A percentile compares a stretch with the other conserved stretches of the same genome.
Conservation (phyloP, 495 filamentous ascomycete genomes). For the Niebla homalea region DNA sequence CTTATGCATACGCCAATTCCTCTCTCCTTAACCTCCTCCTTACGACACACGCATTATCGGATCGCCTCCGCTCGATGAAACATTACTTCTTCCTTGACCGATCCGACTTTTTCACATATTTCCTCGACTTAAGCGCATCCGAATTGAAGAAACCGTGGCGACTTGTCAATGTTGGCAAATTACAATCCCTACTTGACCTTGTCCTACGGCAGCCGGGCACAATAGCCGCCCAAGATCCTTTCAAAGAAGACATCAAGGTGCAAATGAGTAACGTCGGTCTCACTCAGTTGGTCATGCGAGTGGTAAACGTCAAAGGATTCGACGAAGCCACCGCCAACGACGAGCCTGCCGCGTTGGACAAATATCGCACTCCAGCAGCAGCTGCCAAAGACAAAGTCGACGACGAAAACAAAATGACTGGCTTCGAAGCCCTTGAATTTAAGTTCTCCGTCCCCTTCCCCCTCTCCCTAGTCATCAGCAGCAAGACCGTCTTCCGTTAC, state of each 20-base stretch:
- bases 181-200: slow-evolving; percentile 87
- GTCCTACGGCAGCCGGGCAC: slow-evolving; percentile 90
- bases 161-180: slow-evolving; percentile 76
- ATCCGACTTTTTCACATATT: slow-evolving; percentile 95
- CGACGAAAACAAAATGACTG: slow-evolving; percentile 72
- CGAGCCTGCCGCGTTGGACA: slow-evolving; percentile 26
- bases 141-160: slow-evolving; percentile 82
- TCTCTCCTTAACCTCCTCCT: slow-evolving; percentile 84
- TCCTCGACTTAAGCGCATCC: slow-evolving; percentile 76
- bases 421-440: slow-evolving; percentile 82
- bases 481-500: slow-evolving; percentile 89
- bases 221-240: slow-evolving; percentile 85
- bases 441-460: slow-evolving; percentile 94
- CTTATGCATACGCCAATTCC: slow-evolving; percentile 90
- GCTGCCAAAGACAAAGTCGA: slow-evolving; percentile 32
- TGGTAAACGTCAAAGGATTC: slow-evolving; percentile 88
- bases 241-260: slow-evolving; percentile 95
- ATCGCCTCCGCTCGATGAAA: slow-evolving; percentile 76
- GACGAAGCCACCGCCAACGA: slow-evolving; percentile 66
- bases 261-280: slow-evolving; percentile 90
- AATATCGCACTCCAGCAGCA: slow-evolving; percentile 38
- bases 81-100: slow-evolving; percentile 98
- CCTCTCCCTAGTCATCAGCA: slow-evolving; percentile 88
- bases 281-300: slow-evolving; percentile 84
- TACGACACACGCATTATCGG: slow-evolving; percentile 81